Conservation (phyloP, 805 yeast genomes). For the Crinitomyces ghanaensis region DNA sequence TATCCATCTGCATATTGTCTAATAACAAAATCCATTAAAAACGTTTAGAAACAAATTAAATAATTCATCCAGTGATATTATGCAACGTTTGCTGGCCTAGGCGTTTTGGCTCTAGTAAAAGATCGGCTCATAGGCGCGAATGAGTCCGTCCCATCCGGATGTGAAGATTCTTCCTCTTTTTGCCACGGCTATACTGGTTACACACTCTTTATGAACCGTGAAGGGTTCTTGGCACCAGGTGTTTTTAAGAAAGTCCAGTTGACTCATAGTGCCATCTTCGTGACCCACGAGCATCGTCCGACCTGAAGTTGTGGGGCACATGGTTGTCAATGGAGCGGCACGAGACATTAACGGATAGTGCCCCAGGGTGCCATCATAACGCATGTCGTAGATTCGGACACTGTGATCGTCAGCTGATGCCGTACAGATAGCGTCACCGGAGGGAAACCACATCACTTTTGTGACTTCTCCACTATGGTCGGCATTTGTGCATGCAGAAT, state of each 20-base stretch:
- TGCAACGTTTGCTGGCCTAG: no score
- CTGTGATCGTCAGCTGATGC: slow-evolving; percentile 69
- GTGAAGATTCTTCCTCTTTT: slow-evolving; percentile 76
- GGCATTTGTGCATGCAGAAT: slow-evolving; percentile 28
- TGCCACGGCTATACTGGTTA: slow-evolving; percentile 52
- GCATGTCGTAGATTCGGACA: slow-evolving; percentile 57
- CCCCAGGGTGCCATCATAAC: slow-evolving; percentile 63
- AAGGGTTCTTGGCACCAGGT: slow-evolving; percentile 48
- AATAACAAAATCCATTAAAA: no score
- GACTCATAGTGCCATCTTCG: slow-evolving; percentile 59
- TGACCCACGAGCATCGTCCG: slow-evolving; percentile 64
- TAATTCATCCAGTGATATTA: no score
- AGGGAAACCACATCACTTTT: slow-evolving; percentile 50
- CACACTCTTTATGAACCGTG: slow-evolving; percentile 52
- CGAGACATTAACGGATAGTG: slow-evolving; percentile 10
- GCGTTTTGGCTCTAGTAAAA: no score
- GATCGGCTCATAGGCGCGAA: slow-evolving; percentile 24
- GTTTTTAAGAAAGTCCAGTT: slow-evolving; percentile 66
- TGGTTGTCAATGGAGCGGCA: slow-evolving; percentile 40
- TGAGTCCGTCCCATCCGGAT: slow-evolving; percentile 68
- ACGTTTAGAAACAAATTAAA: no score
- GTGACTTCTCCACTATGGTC: slow-evolving; percentile 58
- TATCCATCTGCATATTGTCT: no score
- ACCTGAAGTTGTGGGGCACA: slow-evolving; percentile 67
- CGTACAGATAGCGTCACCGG: slow-evolving; percentile 54